Evolutionary conservation across 1,284 basidiomycete species (phyloP).

Genomic region (Trichosporon ovoides): DNA sequence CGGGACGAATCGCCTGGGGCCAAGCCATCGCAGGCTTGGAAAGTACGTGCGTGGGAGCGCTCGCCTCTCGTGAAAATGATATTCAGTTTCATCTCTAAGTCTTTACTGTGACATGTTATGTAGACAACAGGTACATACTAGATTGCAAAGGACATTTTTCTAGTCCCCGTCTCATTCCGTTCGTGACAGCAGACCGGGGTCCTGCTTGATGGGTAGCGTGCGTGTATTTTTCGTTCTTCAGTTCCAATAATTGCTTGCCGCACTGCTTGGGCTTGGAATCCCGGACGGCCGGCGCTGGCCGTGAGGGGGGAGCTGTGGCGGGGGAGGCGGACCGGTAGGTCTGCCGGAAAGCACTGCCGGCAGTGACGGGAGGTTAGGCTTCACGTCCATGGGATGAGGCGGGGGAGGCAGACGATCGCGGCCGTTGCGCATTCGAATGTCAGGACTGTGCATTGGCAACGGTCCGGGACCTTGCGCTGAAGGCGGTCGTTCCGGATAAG

Average conservation of each 20-base stretch:
- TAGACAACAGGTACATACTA: slow-evolving; percentile 2
- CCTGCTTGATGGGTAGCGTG: no score
- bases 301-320: not conserved
- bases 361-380: not conserved
- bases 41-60: no score
- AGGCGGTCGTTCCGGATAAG: not conserved
- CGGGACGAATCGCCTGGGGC: no score
- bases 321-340: not conserved
- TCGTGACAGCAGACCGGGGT: not conserved
- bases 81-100: slow-evolving; percentile 4
- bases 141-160: not conserved
- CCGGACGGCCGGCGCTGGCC: not conserved
- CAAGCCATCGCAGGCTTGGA: no score
- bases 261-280: not conserved
- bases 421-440: not conserved
- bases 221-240: no score
- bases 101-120: not conserved
- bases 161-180: not conserved
- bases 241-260: not conserved
- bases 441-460: not conserved
- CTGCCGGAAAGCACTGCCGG: not conserved
- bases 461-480: not conserved
- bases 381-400: not conserved
- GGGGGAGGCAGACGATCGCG: not conserved
- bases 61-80: no score